Evolutionary conservation across 495 filamentous ascomycete species (phyloP), one percentile per base, ranked within the genome.

Genomic region (Geopyxis carbonaria): DNA sequence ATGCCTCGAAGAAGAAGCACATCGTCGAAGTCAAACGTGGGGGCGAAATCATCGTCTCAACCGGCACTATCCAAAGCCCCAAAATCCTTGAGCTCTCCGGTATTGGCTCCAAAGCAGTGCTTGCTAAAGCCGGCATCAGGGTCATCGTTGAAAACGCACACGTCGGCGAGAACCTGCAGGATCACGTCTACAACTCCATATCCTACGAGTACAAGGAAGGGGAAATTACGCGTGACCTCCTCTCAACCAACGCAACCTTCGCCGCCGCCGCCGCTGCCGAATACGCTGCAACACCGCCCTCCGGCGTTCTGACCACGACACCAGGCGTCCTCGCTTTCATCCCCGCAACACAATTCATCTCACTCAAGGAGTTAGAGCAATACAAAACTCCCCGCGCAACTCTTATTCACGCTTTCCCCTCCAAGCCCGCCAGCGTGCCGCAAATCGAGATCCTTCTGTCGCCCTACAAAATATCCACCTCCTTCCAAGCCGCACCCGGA

Each of bases 21-120:
- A 32, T 10, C 15, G 25, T 38, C n/a, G 8, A 5, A 2, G 19
- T 21, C 19, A 20, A 10, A 5, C 15, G 8, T 3, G 11, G n/a
- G 9, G 5, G 2, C 10, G 68, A 69, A 32, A 55, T 69, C 11
- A 65, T 70, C 3, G 16, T 69, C 4, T 61, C 60, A 1, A 64
- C 59, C 13, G 67, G 67, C 5, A 56, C 53, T 3, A 57, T 70
- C 31, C 55, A 63, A 19, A 60, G 64, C n/a, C 68, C 68, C 0
- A 66, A 70, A 34, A 47, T 72, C 4, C 52, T 71, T 11, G 64
- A 69, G 51, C 55, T 69, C n/a, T 70, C 66, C n/a, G 66, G 66
- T 0, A 53, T 70, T 31, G 69, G 69, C 0, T 65, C 61, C 0
- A 46, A 43, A 18, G 45, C 42, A 0, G 56, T 55, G 5, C 48